Evolutionary conservation across 2,329 filamentous ascomycete genomes (phyloP).

Genomic region (Geosmithia putterillii): DNA sequence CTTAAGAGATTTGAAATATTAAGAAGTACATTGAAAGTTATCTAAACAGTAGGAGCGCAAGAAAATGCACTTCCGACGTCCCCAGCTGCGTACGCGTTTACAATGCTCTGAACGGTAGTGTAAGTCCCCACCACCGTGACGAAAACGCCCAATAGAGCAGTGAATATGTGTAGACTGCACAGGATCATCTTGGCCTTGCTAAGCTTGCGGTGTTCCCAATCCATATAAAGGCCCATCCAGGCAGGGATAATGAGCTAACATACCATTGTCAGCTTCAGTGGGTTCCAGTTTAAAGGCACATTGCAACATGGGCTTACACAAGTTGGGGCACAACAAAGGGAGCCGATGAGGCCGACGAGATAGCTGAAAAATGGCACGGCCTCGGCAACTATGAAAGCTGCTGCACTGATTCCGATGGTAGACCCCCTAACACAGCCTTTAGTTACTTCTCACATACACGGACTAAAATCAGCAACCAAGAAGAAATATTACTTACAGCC

Average conservation of each 20-base stretch:
- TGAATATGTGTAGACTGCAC: constrained; percentile 8
- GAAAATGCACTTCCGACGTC: constrained; percentile 9
- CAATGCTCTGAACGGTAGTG: constrained; percentile 12
- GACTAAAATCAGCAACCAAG: not conserved
- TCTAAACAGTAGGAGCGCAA: constrained; percentile 3
- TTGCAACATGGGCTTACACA: constrained; percentile 8
- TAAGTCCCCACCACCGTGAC: constrained; percentile 12
- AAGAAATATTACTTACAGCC: constrained; percentile 10
- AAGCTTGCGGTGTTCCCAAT: constrained; percentile 2
- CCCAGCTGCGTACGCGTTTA: constrained; percentile 11
- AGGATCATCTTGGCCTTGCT: constrained; percentile 4
- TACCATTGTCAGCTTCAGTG: not conserved
- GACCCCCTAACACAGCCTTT: constrained; percentile 4
- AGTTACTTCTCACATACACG: too few relatives aligned
- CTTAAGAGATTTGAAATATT: too few relatives aligned
- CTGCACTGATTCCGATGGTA: constrained; percentile 8
- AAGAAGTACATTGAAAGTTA: too few relatives aligned
- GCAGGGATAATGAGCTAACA: constrained; percentile 10
- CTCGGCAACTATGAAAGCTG: constrained; percentile 9
- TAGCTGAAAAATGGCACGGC: constrained; percentile 13
- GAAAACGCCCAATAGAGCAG: constrained; percentile 8
- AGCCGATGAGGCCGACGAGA: constrained; percentile 11
- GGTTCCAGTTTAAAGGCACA: not conserved
- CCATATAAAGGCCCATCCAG: constrained; percentile 11
- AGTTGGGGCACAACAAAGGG: constrained; percentile 13